Evolutionary conservation across 2,329 filamentous ascomycete genomes (phyloP).

Genomic region (Pseudogymnoascus sp.): DNA sequence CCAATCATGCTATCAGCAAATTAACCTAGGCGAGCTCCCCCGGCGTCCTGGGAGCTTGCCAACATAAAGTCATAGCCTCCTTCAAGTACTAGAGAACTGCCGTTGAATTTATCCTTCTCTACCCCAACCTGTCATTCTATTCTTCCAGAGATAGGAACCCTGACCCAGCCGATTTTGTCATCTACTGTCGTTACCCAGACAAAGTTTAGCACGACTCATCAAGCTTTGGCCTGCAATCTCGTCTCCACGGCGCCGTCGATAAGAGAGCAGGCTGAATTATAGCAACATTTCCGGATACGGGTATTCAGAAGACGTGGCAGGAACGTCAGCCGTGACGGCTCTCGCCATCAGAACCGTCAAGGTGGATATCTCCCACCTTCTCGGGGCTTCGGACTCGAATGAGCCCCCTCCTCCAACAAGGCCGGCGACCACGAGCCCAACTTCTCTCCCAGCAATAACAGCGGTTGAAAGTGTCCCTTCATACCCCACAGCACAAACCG

Average conservation of each 20-base stretch:
- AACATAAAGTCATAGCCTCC: slow-evolving; percentile 6
- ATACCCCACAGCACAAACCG: slow-evolving; percentile 19
- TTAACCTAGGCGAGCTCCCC: slow-evolving; percentile 9
- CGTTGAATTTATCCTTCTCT: slow-evolving; percentile 4
- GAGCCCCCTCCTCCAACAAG: slow-evolving; percentile 50
- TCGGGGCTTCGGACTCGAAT: slow-evolving; percentile 68
- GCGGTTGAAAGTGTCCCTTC: slow-evolving; percentile 21
- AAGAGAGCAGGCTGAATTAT: slow-evolving; percentile 1
- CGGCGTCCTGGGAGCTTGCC: background rate
- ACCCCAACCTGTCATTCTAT: slow-evolving; percentile 6
- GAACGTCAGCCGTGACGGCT: slow-evolving; percentile 27
- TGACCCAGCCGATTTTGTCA: background rate
- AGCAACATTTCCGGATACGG: slow-evolving; percentile 24
- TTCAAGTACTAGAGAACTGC: slow-evolving; percentile 4
- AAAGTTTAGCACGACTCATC: background rate
- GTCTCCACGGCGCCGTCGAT: background rate
- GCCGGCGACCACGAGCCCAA: slow-evolving; percentile 31
- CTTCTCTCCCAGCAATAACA: slow-evolving; percentile 27
- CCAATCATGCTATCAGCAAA: slow-evolving; percentile 9
- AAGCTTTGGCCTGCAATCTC: background rate
- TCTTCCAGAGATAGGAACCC: background rate
- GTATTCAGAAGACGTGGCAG: slow-evolving; percentile 5
- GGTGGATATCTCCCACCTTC: slow-evolving; percentile 91
- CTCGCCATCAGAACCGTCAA: slow-evolving; percentile 45
- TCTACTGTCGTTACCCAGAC: background rate